phyloP scores from a whole-genome alignment of 805 yeast genomes.

The Torulaspora microellipsoides region DNA sequence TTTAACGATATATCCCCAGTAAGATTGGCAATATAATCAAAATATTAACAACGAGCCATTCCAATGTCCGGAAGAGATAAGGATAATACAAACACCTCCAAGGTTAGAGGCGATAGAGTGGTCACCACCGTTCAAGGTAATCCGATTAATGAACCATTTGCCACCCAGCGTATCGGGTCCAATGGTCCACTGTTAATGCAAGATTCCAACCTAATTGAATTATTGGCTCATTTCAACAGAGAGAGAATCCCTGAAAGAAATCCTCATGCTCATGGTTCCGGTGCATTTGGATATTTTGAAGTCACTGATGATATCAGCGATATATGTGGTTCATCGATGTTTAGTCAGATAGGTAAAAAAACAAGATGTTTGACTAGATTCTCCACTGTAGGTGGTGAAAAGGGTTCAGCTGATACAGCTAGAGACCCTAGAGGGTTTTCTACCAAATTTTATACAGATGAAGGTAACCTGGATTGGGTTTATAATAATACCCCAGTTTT shows the following conservation, averaged over 20 bases:
- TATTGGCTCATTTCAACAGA: conserved; percentile 81
- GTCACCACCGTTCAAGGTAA: conserved; percentile 71
- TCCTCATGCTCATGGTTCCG: conserved; percentile 91
- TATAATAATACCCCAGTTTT: conserved; percentile 69
- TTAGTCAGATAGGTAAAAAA: conserved; percentile 72
- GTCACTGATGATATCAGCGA: conserved; percentile 82
- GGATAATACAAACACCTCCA: conserved; percentile 28
- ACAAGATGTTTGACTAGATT: conserved; percentile 70
- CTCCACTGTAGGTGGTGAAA: conserved; percentile 68
- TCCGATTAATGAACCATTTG: conserved; percentile 73
- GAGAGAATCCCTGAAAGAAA: conserved; percentile 91
- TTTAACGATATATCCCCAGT: no score
- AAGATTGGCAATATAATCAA: no score
- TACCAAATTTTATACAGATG: conserved; percentile 60
- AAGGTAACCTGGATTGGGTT: conserved; percentile 68
- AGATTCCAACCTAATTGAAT: conserved; percentile 75
- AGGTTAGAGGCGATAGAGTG: conserved; percentile 41
- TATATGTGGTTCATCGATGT: conserved; percentile 63
- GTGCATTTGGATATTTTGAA: conserved; percentile 83
- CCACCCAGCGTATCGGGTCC: conserved; percentile 68
- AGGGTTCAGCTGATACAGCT: conserved; percentile 59
- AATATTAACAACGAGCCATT: no score
- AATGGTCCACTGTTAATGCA: conserved; percentile 79
- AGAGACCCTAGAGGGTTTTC: conserved; percentile 71
- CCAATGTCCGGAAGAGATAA: conserved; percentile 5